Percentiles rank a stretch among this genome's conserved stretches.
Conservation (phyloP, 2,329 filamentous ascomycete genomes). For the Pseudogymnoascus sp. region DNA sequence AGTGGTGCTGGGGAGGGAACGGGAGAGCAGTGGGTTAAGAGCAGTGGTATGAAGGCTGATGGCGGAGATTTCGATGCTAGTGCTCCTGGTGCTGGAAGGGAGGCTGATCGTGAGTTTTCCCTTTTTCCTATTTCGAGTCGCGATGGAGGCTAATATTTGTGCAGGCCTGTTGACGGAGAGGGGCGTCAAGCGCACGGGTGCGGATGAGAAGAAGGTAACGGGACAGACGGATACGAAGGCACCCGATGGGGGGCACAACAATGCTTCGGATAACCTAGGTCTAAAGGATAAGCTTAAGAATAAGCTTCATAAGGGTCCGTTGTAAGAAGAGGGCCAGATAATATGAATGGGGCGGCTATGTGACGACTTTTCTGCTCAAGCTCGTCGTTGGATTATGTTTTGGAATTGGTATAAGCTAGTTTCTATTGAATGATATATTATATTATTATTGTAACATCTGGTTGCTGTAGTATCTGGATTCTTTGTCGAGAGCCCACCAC, state of each 20-base stretch:
- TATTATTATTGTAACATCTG: background rate
- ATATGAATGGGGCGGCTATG: background rate
- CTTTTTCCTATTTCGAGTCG: conserved; percentile 2
- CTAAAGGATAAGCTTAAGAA: conserved; percentile 59
- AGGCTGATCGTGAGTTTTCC: conserved; percentile 50
- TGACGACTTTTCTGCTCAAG: background rate
- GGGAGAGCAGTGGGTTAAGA: conserved; percentile 49
- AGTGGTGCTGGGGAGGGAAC: conserved; percentile 36
- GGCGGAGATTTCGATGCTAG: conserved; percentile 60
- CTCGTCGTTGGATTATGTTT: background rate
- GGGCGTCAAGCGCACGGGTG: background rate
- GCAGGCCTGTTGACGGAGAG: background rate
- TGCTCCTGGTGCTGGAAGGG: conserved; percentile 53
- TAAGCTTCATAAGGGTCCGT: conserved; percentile 46
- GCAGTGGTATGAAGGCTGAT: conserved; percentile 50
- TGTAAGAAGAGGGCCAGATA: background rate
- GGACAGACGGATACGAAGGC: conserved; percentile 14
- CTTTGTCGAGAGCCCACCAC: background rate
- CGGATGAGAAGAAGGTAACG: conserved; percentile 16
- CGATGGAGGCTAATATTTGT: conserved; percentile 12
- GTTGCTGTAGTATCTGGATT: background rate
- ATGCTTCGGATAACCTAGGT: conserved; percentile 29
- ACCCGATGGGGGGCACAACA: conserved; percentile 18
- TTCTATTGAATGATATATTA: background rate
- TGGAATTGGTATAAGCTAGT: background rate